Conservation (phyloP, 441 rosid genomes). For the Mallotus repandus region DNA sequence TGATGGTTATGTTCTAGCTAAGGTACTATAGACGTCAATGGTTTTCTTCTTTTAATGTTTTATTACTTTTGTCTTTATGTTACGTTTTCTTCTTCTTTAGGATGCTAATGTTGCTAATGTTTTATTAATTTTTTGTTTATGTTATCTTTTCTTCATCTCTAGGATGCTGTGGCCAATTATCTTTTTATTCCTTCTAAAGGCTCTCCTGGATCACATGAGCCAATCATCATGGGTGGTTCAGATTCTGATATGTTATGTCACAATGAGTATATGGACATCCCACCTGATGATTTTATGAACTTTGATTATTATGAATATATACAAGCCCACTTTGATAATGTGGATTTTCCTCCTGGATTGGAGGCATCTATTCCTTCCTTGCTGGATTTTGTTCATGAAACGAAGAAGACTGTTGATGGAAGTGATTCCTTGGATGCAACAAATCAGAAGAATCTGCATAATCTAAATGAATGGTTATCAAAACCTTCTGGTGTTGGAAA, state of each 20-base stretch:
- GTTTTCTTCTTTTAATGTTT: not conserved
- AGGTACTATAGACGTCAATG: conserved; percentile 21
- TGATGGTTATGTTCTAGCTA: conserved; percentile 29
- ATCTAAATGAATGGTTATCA: conserved; percentile 19
- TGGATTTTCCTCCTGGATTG: conserved; percentile 74
- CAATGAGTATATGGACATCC: conserved; percentile 34
- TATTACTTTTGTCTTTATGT: not conserved
- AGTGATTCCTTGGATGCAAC: conserved; percentile 22
- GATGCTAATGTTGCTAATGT: conserved; percentile 17
- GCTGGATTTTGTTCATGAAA: conserved; percentile 31
- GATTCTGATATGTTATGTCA: conserved; percentile 35
- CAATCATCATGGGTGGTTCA: conserved; percentile 33
- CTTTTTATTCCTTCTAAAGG: conserved; percentile 22
- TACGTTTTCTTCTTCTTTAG: conserved; percentile 17
- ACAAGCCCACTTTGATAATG: conserved; percentile 67
- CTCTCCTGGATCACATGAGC: conserved; percentile 33
- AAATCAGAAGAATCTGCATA: conserved; percentile 13
- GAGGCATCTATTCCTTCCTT: conserved; percentile 72
- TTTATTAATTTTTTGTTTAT: not conserved
- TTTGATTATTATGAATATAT: conserved; percentile 46
- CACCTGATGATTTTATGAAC: conserved; percentile 33
- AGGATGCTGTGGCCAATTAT: conserved; percentile 32
- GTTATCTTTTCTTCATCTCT: not conserved
- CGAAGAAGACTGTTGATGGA: conserved; percentile 26
- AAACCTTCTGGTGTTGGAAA: conserved; percentile 22